Evolutionary conservation across 306 rosid genomes (phyloP).

Genomic region (Castanopsis chinensis): DNA sequence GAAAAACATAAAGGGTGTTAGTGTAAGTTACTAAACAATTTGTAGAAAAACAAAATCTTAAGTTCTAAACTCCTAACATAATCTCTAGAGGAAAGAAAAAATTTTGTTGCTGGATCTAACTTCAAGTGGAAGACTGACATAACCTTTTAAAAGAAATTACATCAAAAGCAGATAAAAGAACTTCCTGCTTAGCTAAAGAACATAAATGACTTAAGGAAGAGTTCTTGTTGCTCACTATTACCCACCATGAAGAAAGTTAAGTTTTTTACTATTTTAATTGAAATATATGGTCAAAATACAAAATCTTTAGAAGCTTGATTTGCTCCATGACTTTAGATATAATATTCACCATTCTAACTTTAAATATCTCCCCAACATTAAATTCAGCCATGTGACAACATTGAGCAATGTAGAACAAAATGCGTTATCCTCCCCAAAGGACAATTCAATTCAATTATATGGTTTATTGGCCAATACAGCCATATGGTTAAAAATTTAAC

Average conservation of each 20-base stretch:
- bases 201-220: neutral
- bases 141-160: neutral
- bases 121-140: neutral
- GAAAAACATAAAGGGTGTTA: slow-evolving; percentile 10
- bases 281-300: neutral
- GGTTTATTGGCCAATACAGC: too few relatives aligned
- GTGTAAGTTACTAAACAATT: neutral
- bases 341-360: neutral
- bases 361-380: too few relatives aligned
- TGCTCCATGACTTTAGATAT: neutral
- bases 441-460: too few relatives aligned
- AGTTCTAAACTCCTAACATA: neutral
- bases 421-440: too few relatives aligned
- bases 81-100: neutral
- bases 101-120: neutral
- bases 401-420: too few relatives aligned
- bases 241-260: neutral
- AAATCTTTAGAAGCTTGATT: neutral
- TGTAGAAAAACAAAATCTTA: neutral
- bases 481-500: too few relatives aligned
- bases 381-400: too few relatives aligned
- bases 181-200: neutral
- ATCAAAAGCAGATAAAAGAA: too few relatives aligned
- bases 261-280: neutral
- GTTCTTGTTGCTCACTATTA: neutral